phyloP scores from a whole-genome alignment of 352 stramenopile genomes.

The Globisporangium apiculatum region DNA sequence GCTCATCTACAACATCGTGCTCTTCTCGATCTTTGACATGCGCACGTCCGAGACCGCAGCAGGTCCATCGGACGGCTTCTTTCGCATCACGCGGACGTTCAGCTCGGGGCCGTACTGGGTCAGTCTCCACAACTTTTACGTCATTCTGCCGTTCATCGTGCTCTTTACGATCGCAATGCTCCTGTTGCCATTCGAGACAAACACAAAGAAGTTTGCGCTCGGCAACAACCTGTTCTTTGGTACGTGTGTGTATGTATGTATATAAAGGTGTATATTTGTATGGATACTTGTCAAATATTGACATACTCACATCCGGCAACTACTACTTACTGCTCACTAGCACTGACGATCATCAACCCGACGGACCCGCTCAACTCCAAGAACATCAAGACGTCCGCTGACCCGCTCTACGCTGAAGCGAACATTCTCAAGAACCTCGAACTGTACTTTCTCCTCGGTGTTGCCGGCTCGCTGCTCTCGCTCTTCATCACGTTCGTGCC shows the following conservation, averaged over 20 bases:
- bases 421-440: constrained; percentile 50
- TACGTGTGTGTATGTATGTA: constrained; percentile 4
- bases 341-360: constrained; percentile 57
- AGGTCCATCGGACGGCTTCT: constrained; percentile 26
- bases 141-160: constrained; percentile 48
- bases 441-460: constrained; percentile 45
- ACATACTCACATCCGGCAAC: no score
- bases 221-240: constrained; percentile 62
- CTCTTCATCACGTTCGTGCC: constrained; percentile 48
- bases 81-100: constrained; percentile 41
- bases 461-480: constrained; percentile 39
- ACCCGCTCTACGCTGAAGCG: constrained; percentile 23
- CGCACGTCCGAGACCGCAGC: constrained; percentile 21
- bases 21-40: constrained; percentile 37
- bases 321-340: constrained; percentile 9
- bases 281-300: no score
- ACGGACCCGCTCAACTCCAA: constrained; percentile 25
- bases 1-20: constrained; percentile 56
- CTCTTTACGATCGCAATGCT: constrained; percentile 48
- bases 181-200: constrained; percentile 45
- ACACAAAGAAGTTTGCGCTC: constrained; percentile 62
- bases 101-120: constrained; percentile 41
- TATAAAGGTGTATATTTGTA: background rate
- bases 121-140: constrained; percentile 40
- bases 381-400: constrained; percentile 30